phyloP scores from a whole-genome alignment of 2,329 filamentous ascomycete species.

The Sarocladium brachiariae region DNA sequence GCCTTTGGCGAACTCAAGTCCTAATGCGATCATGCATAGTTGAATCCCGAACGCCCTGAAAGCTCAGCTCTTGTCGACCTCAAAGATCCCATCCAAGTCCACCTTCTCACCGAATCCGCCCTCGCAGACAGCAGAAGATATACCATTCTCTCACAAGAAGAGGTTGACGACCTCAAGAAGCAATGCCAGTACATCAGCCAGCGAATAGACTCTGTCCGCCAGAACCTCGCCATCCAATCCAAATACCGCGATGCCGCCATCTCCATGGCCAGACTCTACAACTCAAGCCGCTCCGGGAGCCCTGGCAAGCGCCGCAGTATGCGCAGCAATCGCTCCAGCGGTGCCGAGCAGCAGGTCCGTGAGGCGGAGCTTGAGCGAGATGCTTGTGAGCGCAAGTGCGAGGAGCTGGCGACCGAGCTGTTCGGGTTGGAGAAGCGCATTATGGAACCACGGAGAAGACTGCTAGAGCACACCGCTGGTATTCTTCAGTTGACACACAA shows the following conservation, averaged over 20 bases:
- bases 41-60: constrained; percentile 44
- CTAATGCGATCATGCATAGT: constrained; percentile 27
- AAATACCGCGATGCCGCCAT: constrained; percentile 92
- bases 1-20: background rate
- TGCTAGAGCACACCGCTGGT: constrained; percentile 87
- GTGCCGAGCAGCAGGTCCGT: constrained; percentile 42
- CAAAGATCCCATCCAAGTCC: constrained; percentile 73
- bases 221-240: constrained; percentile 80
- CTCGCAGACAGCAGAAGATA: constrained; percentile 81
- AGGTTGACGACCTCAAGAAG: constrained; percentile 87
- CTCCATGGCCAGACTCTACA: constrained; percentile 77
- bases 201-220: constrained; percentile 73
- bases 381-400: constrained; percentile 71
- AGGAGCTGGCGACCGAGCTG: constrained; percentile 75
- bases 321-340: constrained; percentile 43
- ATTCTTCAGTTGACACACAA: constrained; percentile 88
- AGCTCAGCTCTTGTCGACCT: constrained; percentile 54
- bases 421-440: constrained; percentile 71
- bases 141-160: constrained; percentile 81
- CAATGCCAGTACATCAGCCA: constrained; percentile 65
- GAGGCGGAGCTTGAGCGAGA: constrained; percentile 69
- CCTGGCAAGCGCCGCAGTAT: constrained; percentile 37
- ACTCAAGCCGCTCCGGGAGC: constrained; percentile 41
- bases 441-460: constrained; percentile 64
- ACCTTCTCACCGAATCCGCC: constrained; percentile 88